Conservation (phyloP, 2,329 filamentous ascomycete species). For the Aspergillus bombycis region DNA sequence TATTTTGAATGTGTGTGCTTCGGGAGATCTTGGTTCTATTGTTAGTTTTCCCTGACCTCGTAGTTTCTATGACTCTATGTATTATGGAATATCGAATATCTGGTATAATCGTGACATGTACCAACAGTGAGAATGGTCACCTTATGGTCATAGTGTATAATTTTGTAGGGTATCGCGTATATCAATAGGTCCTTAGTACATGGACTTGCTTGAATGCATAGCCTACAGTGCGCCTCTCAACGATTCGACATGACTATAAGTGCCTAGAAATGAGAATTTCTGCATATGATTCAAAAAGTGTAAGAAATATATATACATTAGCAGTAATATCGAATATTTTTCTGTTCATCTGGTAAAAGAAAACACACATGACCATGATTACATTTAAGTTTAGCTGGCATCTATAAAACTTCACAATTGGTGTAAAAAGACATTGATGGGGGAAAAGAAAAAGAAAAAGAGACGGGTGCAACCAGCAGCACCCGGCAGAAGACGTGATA, state of each 20-base stretch:
- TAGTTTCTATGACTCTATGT: no score
- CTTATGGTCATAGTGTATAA: not conserved
- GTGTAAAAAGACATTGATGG: slow-evolving; percentile 13
- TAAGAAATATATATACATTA: slow-evolving; percentile 6
- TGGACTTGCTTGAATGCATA: not conserved
- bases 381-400: slow-evolving; percentile 21
- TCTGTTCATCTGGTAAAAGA: slow-evolving; percentile 7
- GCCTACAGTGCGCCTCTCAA: not conserved
- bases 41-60: no score
- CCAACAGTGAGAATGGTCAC: not conserved
- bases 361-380: slow-evolving; percentile 21
- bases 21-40: no score
- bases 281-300: not conserved
- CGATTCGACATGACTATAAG: not conserved
- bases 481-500: slow-evolving; percentile 14
- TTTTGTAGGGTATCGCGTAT: not conserved
- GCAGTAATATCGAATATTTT: not conserved
- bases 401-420: slow-evolving; percentile 22
- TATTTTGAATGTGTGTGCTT: no score
- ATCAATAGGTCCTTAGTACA: not conserved
- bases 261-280: not conserved
- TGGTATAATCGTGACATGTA: not conserved
- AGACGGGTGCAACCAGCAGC: slow-evolving; percentile 19
- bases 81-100: not conserved
- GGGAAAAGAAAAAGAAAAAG: slow-evolving; percentile 3